Base-by-base conservation (phyloP, 2,329 filamentous ascomycete species). In the Volutella citrinella region DNA sequence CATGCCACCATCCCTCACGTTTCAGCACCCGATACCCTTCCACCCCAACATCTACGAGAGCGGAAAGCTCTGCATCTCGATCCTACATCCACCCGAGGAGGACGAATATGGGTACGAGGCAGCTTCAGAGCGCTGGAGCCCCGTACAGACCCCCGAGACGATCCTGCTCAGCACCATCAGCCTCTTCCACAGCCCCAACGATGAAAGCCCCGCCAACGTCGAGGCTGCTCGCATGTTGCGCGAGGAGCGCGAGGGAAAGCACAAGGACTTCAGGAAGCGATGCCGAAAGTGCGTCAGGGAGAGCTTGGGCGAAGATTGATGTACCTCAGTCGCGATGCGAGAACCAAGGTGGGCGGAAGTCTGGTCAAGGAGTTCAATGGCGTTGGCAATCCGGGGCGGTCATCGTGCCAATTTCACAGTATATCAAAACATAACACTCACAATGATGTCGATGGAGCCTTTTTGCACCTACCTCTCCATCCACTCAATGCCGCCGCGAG, bases 31-130 rank as follows among this genome's bases (percentile, higher is more conserved):
- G 3, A 80, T 96, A 42, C 79, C 79, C 4, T 97, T 93, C 74
- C 91, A 97, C 64, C 91, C 91, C 1, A 97, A 97, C 61, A 86
- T 98, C 59, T 97, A 96, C 68, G 69, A 78, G 7, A 80, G 78
- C 56, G 93, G 93, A 54, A 80, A 84, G 47, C 87, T 98, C 38
- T 98, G 93, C 73, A 97, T 98, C 61, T 94, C 87, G 26, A 98
- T 98, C 66, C 75, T 98, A 25, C 93, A 98, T 63, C 87, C 91
- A 10, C 91, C 93, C 5, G 90, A 87, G 66, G 90, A 96, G 56
- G 93, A 98, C 58, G 82, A 87, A 57, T 93, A 86, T 64, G 91
- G 91, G 33, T 98, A 98, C 68, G 93, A 98, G 64, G 77, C 78
- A 17, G 90, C 89, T 12, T 75, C 80, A 19, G 93, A 98, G 72